Evolutionary conservation across 169 alveolate genomes (phyloP), one percentile per base, ranked within the genome.

Genomic region (Theileria luwenshuni): DNA sequence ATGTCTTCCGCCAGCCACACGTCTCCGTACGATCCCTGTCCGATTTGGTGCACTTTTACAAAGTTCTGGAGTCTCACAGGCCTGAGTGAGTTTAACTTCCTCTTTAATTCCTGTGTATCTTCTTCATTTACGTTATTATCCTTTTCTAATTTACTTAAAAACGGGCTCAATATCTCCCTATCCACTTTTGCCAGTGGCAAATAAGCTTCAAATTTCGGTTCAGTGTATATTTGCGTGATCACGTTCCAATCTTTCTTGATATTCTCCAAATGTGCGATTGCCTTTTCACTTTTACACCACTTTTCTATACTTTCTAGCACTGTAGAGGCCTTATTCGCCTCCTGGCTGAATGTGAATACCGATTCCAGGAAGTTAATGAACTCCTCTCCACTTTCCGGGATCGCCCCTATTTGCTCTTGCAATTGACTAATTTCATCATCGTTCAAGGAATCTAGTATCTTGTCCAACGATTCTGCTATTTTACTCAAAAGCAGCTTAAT

Each of bases 21-120:
- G 61, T 93, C 96, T 28, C 96, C 96, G 71, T 91, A 93, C 17
- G 96, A 96, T 42, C 96, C 96, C 61, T 93, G 96, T 10, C 96
- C 96, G 6, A 93, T 94, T 21, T 92, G 94, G 90, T 88, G 94
- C 25, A 93, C 54, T 68, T 93, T 93, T 8, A 92, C 94, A 85
- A 81, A 90, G 72, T 88, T 88, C 45, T 71, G 47, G 32, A 88
- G 49, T 0, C 89, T 69, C 49, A 81, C 76, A 38, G 69, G 87
- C 17, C 75, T 64, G 25, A 61, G 63, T 41, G 72, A 63, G 59
- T 52, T 23, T 10, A 63, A 19, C 21, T 0, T 32, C n/a, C 43
- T 28, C 30, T 56, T 56, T 6, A 56, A 56, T 17, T 56, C 38
- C 23, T 1, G 3, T 21, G 32, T 25, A 7, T 56, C 19, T 0